A percentile compares a stretch with the other conserved stretches of the same genome.
phyloP scores from a whole-genome alignment of 352 stramenopile genomes.

The Globisporangium yorkense region DNA sequence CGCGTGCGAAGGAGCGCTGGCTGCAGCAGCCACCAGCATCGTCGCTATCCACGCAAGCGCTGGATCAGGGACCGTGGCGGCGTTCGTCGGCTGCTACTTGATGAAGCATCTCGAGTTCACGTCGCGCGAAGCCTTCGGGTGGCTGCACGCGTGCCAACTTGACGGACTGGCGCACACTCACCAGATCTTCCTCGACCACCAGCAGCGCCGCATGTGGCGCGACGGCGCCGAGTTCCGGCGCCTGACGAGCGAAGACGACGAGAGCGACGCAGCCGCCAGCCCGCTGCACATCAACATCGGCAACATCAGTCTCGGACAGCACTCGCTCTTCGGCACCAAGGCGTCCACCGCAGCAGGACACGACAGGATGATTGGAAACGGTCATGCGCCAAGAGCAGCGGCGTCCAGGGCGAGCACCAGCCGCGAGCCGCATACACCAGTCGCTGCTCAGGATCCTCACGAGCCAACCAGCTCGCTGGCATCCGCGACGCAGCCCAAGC shows the following conservation, averaged over 20 bases:
- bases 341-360: slow-evolving; percentile 9
- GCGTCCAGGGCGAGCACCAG: not conserved
- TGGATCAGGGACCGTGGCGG: slow-evolving; percentile 88
- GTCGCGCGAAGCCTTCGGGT: slow-evolving; percentile 92
- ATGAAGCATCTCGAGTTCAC: slow-evolving; percentile 98
- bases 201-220: slow-evolving; percentile 77
- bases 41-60: slow-evolving; percentile 56
- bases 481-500: slow-evolving; percentile 12
- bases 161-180: slow-evolving; percentile 79
- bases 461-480: not conserved
- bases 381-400: not conserved
- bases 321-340: slow-evolving; percentile 51
- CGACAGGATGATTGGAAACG: not conserved
- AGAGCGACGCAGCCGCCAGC: not conserved
- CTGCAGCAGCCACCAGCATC: slow-evolving; percentile 12
- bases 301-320: slow-evolving; percentile 46
- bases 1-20: slow-evolving; percentile 68
- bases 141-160: slow-evolving; percentile 92
- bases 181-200: slow-evolving; percentile 87
- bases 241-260: slow-evolving; percentile 9
- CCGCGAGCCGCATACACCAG: not conserved
- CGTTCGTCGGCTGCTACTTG: slow-evolving; percentile 95
- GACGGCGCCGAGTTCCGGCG: slow-evolving; percentile 41
- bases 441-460: not conserved
- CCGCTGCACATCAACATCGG: slow-evolving; percentile 52